Percentiles rank a stretch among this genome's conserved stretches.
Evolutionary conservation across 768 basidiomycete genomes (phyloP).

Genomic region (Mycena venus): DNA sequence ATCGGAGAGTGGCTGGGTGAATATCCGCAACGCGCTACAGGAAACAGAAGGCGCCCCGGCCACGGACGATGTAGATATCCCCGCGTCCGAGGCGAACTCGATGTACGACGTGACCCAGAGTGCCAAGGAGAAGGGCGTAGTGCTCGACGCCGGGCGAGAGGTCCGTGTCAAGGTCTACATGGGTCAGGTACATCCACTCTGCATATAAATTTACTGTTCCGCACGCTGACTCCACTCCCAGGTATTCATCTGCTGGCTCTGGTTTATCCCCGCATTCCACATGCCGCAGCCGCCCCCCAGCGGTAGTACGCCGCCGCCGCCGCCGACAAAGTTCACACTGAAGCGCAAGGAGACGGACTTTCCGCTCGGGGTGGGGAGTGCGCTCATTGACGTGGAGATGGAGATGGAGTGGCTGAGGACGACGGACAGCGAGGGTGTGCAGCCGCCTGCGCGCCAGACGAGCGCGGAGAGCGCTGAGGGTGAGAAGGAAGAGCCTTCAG

Average conservation of each 20-base stretch:
- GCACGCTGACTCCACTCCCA: conserved; percentile 40
- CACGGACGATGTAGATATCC: conserved; percentile 42
- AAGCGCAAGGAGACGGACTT: conserved; percentile 82
- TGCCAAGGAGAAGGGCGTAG: conserved; percentile 56
- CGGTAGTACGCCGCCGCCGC: conserved; percentile 30
- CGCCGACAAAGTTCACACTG: conserved; percentile 57
- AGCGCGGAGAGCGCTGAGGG: conserved; percentile 38
- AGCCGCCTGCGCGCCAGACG: conserved; percentile 42
- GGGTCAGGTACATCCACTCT: conserved; percentile 66
- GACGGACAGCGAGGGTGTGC: conserved; percentile 36
- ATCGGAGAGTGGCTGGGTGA: conserved; percentile 57
- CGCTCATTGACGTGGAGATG: conserved; percentile 77
- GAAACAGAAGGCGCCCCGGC: conserved; percentile 24
- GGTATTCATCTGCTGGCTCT: conserved; percentile 87
- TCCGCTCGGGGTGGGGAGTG: conserved; percentile 77
- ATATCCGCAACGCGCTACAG: conserved; percentile 52
- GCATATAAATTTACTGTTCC: neutral
- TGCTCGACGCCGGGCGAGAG: conserved; percentile 77
- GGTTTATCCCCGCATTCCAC: conserved; percentile 90
- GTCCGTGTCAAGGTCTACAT: conserved; percentile 79
- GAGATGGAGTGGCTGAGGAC: conserved; percentile 63
- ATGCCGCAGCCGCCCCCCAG: conserved; percentile 64
- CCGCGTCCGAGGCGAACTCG: conserved; percentile 58
- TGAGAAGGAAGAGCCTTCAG: conserved; percentile 44
- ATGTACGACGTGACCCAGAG: conserved; percentile 54